Conservation (phyloP, 129 eudicot genomes). For the Mikania micrantha region DNA sequence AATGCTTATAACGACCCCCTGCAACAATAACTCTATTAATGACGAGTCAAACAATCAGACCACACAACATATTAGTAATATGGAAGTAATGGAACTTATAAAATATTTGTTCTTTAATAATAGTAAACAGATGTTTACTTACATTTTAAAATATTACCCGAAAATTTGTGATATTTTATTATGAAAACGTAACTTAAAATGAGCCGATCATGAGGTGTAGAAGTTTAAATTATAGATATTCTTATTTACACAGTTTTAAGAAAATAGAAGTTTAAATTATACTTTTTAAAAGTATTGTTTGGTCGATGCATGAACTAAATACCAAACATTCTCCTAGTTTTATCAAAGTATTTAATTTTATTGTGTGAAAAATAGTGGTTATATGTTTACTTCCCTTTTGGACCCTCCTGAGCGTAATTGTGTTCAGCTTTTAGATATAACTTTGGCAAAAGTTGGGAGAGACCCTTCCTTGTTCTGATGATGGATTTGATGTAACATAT, state of each 20-base stretch:
- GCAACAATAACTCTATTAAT: background rate
- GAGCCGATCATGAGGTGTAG: no score
- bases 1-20: background rate
- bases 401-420: conserved; percentile 12
- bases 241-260: no score
- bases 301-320: no score
- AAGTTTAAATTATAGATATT: no score
- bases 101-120: background rate
- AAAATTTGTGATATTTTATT: no score
- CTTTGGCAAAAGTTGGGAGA: conserved; percentile 23
- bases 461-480: conserved; percentile 33
- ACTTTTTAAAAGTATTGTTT: no score
- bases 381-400: conserved; percentile 2
- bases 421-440: conserved; percentile 19
- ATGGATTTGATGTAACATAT: conserved; percentile 30
- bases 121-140: background rate
- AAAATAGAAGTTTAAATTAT: no score
- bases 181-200: no score
- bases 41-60: background rate
- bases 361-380: background rate
- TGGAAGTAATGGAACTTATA: background rate
- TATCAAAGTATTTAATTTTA: background rate
- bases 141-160: no score
- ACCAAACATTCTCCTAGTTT: background rate
- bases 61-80: no score